A percentile compares a stretch with the other conserved stretches of the same genome.
Evolutionary conservation across 2,329 filamentous ascomycete genomes (phyloP).

Genomic region (Sarocladium oryzae): DNA sequence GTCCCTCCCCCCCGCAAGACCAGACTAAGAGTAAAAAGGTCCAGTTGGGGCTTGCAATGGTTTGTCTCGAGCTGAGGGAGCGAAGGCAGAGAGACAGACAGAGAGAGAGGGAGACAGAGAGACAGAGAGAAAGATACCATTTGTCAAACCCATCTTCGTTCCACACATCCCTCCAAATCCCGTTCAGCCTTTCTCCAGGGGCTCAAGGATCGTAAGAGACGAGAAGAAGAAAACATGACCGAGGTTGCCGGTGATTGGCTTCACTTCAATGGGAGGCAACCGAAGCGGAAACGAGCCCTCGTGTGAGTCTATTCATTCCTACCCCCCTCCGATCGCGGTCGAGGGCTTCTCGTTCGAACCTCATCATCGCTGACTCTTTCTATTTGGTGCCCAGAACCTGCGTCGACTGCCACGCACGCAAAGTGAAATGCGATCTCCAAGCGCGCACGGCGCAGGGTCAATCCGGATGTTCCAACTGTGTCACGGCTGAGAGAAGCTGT

Average conservation of each 20-base stretch:
- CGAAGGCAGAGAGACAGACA: too few relatives aligned
- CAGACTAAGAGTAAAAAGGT: too few relatives aligned
- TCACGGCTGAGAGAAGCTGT: constrained; percentile 20
- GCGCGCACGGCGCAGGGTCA: constrained; percentile 19
- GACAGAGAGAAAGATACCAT: too few relatives aligned
- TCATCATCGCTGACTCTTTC: too few relatives aligned
- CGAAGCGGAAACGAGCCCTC: constrained; percentile 24
- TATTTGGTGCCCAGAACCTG: constrained; percentile 12
- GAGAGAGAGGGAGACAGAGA: too few relatives aligned
- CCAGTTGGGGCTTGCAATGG: too few relatives aligned
- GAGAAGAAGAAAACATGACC: constrained; percentile 22
- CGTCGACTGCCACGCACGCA: constrained; percentile 27
- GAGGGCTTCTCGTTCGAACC: too few relatives aligned
- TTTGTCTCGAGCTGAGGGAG: too few relatives aligned
- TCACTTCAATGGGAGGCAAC: constrained; percentile 22
- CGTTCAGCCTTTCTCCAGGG: too few relatives aligned
- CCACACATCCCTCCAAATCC: too few relatives aligned
- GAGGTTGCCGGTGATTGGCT: constrained; percentile 26
- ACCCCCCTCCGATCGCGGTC: neutral
- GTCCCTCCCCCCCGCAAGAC: too few relatives aligned
- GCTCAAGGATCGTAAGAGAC: neutral
- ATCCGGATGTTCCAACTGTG: constrained; percentile 22
- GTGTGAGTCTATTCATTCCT: neutral
- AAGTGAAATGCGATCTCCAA: constrained; percentile 29
- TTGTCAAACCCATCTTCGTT: too few relatives aligned